phyloP scores from a whole-genome alignment of 164 flowering plant species.

The Berberis thunbergii region DNA sequence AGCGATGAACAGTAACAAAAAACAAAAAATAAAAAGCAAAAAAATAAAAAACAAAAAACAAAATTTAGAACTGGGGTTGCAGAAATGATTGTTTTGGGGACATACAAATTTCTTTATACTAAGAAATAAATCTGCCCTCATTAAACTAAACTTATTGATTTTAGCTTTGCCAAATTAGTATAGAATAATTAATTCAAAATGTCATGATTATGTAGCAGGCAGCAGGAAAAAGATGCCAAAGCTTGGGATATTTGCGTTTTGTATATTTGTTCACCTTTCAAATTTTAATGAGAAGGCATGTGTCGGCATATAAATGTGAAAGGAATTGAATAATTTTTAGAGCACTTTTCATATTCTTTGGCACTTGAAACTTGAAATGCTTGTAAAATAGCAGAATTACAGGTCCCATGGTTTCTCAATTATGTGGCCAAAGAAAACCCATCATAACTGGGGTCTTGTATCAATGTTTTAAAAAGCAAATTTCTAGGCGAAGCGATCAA shows the following conservation, averaged over 20 bases:
- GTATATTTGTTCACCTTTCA: slow-evolving; percentile 47
- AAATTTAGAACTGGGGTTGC: neutral
- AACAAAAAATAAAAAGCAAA: neutral
- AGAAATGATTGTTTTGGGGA: neutral
- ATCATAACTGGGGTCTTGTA: too few species aligned
- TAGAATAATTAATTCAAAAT: neutral
- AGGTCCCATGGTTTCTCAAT: too few species aligned
- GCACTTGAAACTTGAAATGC: too few species aligned
- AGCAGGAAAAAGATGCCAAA: slow-evolving; percentile 32
- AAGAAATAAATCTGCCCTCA: neutral
- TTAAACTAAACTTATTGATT: neutral
- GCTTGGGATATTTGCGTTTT: slow-evolving; percentile 49
- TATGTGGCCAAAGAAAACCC: too few species aligned
- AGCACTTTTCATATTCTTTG: too few species aligned
- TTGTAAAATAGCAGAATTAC: too few species aligned
- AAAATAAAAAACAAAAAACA: too few species aligned
- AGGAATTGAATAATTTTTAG: too few species aligned
- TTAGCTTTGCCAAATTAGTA: neutral
- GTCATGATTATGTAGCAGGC: slow-evolving; percentile 42
- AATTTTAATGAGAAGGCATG: slow-evolving; percentile 44
- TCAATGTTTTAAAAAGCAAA: too few species aligned
- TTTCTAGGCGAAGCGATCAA: too few species aligned
- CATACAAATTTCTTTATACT: neutral
- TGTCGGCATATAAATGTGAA: slow-evolving; percentile 8
- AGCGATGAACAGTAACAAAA: too few species aligned